Conservation (phyloP, 192 early-diverging fungal species). For the Chytriomyces hyalinus region DNA sequence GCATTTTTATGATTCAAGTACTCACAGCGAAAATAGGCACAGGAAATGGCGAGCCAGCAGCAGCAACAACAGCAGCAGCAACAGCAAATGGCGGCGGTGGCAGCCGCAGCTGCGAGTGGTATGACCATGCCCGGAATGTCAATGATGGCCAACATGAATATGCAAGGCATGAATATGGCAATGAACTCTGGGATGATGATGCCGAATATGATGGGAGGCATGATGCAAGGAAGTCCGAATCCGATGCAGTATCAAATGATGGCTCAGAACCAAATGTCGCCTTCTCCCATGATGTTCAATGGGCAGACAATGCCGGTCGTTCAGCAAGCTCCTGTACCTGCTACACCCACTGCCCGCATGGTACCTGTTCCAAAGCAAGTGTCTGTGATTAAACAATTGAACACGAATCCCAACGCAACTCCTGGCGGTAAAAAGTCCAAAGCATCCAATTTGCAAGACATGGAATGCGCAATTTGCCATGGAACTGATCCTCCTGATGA, state of each 20-base stretch:
- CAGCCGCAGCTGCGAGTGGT: not conserved
- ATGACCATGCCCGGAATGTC: constrained; percentile 19
- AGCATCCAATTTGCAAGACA: constrained; percentile 26
- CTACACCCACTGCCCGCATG: not conserved
- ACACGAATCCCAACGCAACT: not conserved
- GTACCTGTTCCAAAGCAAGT: not conserved
- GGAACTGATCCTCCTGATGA: constrained; percentile 24
- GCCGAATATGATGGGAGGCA: constrained; percentile 3
- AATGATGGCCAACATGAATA: constrained; percentile 15
- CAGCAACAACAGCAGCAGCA: not conserved
- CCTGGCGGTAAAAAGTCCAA: not conserved
- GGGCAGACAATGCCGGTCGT: too few relatives aligned
- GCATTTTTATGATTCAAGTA: not conserved
- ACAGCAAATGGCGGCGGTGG: not conserved
- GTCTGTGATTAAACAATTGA: not conserved
- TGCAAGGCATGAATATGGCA: not conserved
- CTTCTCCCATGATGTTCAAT: not conserved
- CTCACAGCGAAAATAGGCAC: not conserved
- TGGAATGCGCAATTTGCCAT: constrained; percentile 28
- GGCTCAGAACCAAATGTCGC: not conserved
- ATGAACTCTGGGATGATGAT: constrained; percentile 15
- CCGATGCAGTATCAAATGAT: constrained; percentile 12
- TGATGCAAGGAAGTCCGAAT: not conserved
- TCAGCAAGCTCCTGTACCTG: not conserved
- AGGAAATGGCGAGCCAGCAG: constrained; percentile 18